These are phyloP conservation scores for Tetradesmus lagerheimii DNA, from an alignment of 139 green algal genomes.

Conservation along the genomic window DNA sequence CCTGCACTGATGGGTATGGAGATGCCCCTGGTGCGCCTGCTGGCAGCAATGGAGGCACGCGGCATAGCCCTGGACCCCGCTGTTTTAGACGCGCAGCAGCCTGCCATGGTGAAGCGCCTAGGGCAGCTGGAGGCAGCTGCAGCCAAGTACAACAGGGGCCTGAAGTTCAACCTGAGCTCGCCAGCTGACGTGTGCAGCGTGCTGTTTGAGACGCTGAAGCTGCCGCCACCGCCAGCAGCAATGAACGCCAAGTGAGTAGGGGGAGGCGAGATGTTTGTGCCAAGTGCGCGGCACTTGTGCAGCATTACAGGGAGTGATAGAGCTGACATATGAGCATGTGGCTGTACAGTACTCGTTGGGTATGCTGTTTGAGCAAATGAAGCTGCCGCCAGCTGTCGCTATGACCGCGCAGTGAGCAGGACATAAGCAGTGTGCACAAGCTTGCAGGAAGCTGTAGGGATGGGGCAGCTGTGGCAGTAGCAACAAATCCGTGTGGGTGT, in stretches of 20 bases:
- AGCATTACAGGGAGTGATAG: too few relatives aligned
- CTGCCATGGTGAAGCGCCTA: constrained; percentile 66
- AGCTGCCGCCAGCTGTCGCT: too few relatives aligned
- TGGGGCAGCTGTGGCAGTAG: too few relatives aligned
- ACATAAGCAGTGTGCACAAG: too few relatives aligned
- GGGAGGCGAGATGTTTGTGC: not conserved
- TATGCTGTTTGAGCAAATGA: too few relatives aligned
- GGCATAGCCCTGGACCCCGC: constrained; percentile 69
- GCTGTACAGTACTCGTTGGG: too few relatives aligned
- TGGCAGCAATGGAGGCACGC: constrained; percentile 75
- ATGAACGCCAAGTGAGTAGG: not conserved
- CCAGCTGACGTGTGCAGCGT: constrained; percentile 61
- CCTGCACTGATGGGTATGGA: constrained; percentile 64
- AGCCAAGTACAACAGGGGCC: not conserved
- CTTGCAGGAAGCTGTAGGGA: too few relatives aligned
- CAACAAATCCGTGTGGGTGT: too few relatives aligned
- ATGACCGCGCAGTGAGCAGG: too few relatives aligned
- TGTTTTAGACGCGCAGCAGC: constrained; percentile 54
- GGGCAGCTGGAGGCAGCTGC: constrained; percentile 55
- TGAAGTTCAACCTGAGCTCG: constrained; percentile 43
- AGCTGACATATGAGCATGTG: too few relatives aligned
- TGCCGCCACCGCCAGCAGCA: constrained; percentile 70
- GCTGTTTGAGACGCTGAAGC: constrained; percentile 74
- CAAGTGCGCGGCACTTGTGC: too few relatives aligned
- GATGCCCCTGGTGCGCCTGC: constrained; percentile 82